Evolutionary conservation across 2,329 filamentous ascomycete genomes (phyloP).

Genomic region (Aureobasidium sp.): DNA sequence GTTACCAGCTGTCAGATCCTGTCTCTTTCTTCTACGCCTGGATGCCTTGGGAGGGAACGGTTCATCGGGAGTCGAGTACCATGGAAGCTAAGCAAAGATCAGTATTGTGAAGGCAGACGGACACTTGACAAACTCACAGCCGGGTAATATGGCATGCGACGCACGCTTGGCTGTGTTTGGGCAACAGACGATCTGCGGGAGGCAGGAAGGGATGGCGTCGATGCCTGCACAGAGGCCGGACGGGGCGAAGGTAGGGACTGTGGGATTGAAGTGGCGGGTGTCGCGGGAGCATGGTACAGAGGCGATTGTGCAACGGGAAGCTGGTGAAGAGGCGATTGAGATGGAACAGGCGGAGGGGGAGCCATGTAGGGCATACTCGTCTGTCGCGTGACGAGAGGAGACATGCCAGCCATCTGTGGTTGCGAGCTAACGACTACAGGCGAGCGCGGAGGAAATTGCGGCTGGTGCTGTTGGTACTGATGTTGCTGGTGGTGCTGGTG

Average conservation of each 20-base stretch:
- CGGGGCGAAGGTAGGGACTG: slow-evolving; percentile 27
- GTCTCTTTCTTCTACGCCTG: slow-evolving; percentile 39
- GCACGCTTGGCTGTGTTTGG: slow-evolving; percentile 18
- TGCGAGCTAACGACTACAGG: slow-evolving; percentile 42
- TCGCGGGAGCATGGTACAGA: slow-evolving; percentile 11
- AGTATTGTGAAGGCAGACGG: not conserved
- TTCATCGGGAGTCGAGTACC: slow-evolving; percentile 50
- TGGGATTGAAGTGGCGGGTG: slow-evolving; percentile 29
- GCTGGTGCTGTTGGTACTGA: slow-evolving; percentile 21
- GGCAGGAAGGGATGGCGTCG: slow-evolving; percentile 26
- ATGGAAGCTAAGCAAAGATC: slow-evolving; percentile 43
- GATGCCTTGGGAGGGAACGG: slow-evolving; percentile 48
- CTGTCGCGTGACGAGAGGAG: slow-evolving; percentile 33
- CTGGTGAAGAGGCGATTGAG: slow-evolving; percentile 13
- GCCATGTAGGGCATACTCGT: slow-evolving; percentile 20
- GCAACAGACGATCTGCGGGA: slow-evolving; percentile 22
- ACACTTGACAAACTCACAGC: slow-evolving; percentile 31
- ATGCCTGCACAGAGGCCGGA: slow-evolving; percentile 26
- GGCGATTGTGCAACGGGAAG: slow-evolving; percentile 10
- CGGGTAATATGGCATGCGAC: slow-evolving; percentile 42
- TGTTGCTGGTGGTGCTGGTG: slow-evolving; percentile 23
- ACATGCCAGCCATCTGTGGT: slow-evolving; percentile 39
- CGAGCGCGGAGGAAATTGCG: slow-evolving; percentile 33
- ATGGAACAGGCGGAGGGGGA: slow-evolving; percentile 17
- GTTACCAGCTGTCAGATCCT: slow-evolving; percentile 25